These are phyloP conservation scores for Podaxis sp. DNA, from an alignment of 768 basidiomycete species.

Conservation along the genomic window DNA sequence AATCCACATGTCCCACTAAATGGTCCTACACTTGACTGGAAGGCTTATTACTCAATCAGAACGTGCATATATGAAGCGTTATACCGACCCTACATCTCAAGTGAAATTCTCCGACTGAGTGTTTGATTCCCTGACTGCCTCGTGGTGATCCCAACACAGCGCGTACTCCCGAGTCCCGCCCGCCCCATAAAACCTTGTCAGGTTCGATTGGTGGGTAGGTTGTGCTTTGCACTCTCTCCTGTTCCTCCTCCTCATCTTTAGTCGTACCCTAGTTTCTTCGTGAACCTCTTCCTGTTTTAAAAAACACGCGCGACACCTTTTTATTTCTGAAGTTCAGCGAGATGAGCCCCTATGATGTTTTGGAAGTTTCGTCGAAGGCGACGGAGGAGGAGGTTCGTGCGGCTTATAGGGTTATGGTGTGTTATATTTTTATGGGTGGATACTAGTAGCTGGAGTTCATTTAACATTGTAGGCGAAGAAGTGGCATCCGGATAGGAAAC, in stretches of 20 bases:
- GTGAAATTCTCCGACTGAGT: not conserved
- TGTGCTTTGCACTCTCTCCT: not conserved
- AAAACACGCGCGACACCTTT: not conserved
- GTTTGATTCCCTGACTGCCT: not conserved
- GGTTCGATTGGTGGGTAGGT: not conserved
- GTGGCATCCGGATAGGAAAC: constrained; percentile 13
- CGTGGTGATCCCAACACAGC: constrained; percentile 12
- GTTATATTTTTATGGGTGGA: not conserved
- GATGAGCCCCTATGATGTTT: constrained; percentile 10
- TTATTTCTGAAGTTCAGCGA: not conserved
- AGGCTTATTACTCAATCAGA: not conserved
- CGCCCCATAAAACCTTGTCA: constrained; percentile 3
- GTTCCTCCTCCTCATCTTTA: not conserved
- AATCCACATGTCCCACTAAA: not conserved
- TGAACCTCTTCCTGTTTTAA: not conserved
- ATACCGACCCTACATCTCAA: not conserved
- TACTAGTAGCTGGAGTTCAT: not conserved
- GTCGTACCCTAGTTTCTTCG: not conserved
- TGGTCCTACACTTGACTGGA: not conserved
- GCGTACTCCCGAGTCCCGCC: constrained; percentile 1
- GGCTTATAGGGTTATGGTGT: constrained; percentile 11
- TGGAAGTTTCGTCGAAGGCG: constrained; percentile 9
- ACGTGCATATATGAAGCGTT: not conserved
- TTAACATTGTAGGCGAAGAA: constrained; percentile 3
- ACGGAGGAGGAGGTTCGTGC: constrained; percentile 9